phyloP scores from a whole-genome alignment of 768 basidiomycete species.

The Amanita pallidorosea region DNA sequence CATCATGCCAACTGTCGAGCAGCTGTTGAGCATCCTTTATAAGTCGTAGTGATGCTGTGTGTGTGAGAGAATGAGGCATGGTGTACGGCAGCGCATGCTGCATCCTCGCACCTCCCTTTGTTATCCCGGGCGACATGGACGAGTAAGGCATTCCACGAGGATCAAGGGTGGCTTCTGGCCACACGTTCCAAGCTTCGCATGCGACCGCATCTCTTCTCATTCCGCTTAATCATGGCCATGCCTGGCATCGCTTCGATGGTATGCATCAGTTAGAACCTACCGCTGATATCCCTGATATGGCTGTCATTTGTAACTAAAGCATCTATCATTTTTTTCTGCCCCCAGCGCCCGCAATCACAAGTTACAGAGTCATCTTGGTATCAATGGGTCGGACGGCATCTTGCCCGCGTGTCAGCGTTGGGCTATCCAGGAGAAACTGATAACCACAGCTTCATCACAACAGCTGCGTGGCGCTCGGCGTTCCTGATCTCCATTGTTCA shows the following conservation, averaged over 20 bases:
- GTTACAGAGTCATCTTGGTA: neutral
- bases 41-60: neutral
- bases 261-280: neutral
- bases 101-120: neutral
- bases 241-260: conserved; percentile 1
- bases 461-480: conserved; percentile 11
- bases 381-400: neutral
- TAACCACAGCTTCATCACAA: neutral
- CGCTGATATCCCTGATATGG: conserved; percentile 7
- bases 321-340: neutral
- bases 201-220: conserved; percentile 1
- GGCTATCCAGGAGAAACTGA: neutral
- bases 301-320: neutral
- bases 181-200: neutral
- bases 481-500: conserved; percentile 26
- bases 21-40: neutral
- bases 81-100: neutral
- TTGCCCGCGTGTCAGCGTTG: neutral
- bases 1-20: neutral
- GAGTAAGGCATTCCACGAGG: neutral
- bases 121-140: neutral
- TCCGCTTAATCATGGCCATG: conserved; percentile 2
- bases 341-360: neutral
- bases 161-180: conserved; percentile 1
- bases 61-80: neutral